Evolutionary conservation across 2,329 filamentous ascomycete species (phyloP).

Genomic region (Aspergillus sergii): DNA sequence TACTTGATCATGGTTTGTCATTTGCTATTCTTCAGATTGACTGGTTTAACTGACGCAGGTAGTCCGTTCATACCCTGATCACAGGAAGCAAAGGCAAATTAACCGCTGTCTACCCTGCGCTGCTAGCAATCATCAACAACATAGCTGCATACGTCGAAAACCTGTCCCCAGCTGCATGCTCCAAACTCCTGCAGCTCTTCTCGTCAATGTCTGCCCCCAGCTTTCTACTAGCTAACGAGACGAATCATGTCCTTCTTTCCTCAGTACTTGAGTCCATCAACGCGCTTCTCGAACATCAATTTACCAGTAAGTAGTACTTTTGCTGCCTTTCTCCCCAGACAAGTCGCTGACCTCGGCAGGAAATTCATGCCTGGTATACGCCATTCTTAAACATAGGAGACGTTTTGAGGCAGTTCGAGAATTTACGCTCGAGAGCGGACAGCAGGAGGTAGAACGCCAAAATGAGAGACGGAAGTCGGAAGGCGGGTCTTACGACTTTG

Average conservation of each 20-base stretch:
- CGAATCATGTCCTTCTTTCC: slow-evolving; percentile 78
- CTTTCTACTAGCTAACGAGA: slow-evolving; percentile 89
- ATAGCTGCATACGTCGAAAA: slow-evolving; percentile 82
- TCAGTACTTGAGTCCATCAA: slow-evolving; percentile 89
- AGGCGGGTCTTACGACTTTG: slow-evolving; percentile 37
- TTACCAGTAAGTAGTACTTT: slow-evolving; percentile 61
- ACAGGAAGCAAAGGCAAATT: slow-evolving; percentile 88
- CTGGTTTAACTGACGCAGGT: slow-evolving; percentile 10
- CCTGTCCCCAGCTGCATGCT: slow-evolving; percentile 72
- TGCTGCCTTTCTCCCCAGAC: neutral
- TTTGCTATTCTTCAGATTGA: neutral
- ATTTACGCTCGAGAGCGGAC: slow-evolving; percentile 89
- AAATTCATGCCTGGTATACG: slow-evolving; percentile 80
- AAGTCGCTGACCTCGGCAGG: slow-evolving; percentile 50
- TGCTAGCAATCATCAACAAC: slow-evolving; percentile 92
- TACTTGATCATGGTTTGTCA: slow-evolving; percentile 77
- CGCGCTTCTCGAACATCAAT: slow-evolving; percentile 86
- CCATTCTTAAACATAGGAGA: slow-evolving; percentile 76
- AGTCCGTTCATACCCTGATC: slow-evolving; percentile 91
- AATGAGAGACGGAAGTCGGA: slow-evolving; percentile 70
- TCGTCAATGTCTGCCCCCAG: slow-evolving; percentile 90
- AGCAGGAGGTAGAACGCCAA: slow-evolving; percentile 84
- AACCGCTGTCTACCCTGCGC: slow-evolving; percentile 86
- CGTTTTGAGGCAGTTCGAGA: slow-evolving; percentile 81
- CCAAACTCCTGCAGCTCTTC: slow-evolving; percentile 84